phyloP scores from a whole-genome alignment of 2,329 filamentous ascomycete genomes.

The Metarhizium guizhouense region DNA sequence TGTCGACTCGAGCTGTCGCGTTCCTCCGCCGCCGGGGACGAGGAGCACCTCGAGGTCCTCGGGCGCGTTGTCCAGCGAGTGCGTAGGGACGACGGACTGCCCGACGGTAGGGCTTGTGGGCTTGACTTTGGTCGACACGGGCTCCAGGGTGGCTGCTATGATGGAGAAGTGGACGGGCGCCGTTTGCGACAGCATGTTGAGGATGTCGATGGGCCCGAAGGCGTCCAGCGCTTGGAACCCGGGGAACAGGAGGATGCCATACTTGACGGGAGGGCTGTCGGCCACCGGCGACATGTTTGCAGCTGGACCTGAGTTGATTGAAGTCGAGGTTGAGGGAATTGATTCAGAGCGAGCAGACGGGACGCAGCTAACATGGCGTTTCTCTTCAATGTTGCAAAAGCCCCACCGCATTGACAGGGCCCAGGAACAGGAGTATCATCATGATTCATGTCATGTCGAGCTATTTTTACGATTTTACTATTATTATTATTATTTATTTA shows the following conservation, averaged over 20 bases:
- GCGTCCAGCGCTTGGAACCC: slow-evolving; percentile 29
- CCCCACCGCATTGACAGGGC: too few relatives aligned
- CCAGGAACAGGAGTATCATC: not conserved
- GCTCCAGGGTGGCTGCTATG: slow-evolving; percentile 17
- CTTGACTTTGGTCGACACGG: slow-evolving; percentile 17
- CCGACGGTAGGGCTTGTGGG: slow-evolving; percentile 13
- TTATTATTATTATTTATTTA: too few relatives aligned
- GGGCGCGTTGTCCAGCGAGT: slow-evolving; percentile 17
- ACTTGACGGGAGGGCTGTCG: slow-evolving; percentile 11
- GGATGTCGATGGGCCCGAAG: slow-evolving; percentile 29
- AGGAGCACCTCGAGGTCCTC: slow-evolving; percentile 28
- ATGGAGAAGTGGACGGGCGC: slow-evolving; percentile 17
- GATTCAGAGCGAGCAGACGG: not conserved
- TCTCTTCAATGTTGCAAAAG: too few relatives aligned
- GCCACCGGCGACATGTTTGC: not conserved
- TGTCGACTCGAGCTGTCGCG: slow-evolving; percentile 12
- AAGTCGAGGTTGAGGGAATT: not conserved
- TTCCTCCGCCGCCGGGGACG: slow-evolving; percentile 28
- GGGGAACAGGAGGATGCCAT: slow-evolving; percentile 24
- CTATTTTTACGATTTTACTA: too few relatives aligned
- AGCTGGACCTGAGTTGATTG: not conserved
- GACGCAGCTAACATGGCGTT: too few relatives aligned
- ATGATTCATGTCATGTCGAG: too few relatives aligned
- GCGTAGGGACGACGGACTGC: slow-evolving; percentile 23
- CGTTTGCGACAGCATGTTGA: slow-evolving; percentile 19